phyloP scores from a whole-genome alignment of 2,329 filamentous ascomycete species.

The Ascochyta lentis region DNA sequence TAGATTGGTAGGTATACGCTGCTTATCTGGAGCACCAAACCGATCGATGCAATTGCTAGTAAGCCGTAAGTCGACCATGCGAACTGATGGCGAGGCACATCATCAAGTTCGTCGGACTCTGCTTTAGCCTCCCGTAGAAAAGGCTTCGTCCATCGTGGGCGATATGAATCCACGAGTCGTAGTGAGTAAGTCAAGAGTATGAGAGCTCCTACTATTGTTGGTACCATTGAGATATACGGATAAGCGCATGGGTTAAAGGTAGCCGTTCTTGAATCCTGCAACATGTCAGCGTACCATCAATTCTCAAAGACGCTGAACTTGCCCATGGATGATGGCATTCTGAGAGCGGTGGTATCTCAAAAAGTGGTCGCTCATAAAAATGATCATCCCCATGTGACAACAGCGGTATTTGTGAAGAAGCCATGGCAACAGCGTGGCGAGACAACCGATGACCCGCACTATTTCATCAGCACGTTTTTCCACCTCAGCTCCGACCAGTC shows the following conservation, averaged over 20 bases:
- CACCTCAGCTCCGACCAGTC: conserved; percentile 29
- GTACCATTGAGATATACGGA: conserved; percentile 49
- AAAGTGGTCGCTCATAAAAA: background rate
- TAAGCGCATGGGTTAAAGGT: conserved; percentile 52
- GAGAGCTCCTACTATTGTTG: conserved; percentile 45
- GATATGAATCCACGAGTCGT: conserved; percentile 39
- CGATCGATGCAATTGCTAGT: conserved; percentile 33
- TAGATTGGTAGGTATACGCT: conserved; percentile 16
- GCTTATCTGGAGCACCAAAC: conserved; percentile 34
- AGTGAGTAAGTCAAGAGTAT: conserved; percentile 49
- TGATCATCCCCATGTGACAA: conserved; percentile 3
- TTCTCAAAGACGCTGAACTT: conserved; percentile 1
- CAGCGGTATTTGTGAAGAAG: conserved; percentile 35
- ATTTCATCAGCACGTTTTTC: conserved; percentile 28
- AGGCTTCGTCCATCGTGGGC: conserved; percentile 59
- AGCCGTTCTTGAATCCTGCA: conserved; percentile 46
- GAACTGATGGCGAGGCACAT: conserved; percentile 37
- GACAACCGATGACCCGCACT: conserved; percentile 11
- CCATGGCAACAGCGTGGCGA: conserved; percentile 26
- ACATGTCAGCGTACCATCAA: conserved; percentile 15
- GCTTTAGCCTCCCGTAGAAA: conserved; percentile 54
- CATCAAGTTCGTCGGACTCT: conserved; percentile 39
- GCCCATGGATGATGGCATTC: conserved; percentile 41
- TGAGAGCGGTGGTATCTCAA: conserved; percentile 27
- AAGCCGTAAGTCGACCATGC: conserved; percentile 33